These are phyloP conservation scores for Auriculariales sp. DNA, from an alignment of 768 basidiomycete species.

Conservation along the genomic window DNA sequence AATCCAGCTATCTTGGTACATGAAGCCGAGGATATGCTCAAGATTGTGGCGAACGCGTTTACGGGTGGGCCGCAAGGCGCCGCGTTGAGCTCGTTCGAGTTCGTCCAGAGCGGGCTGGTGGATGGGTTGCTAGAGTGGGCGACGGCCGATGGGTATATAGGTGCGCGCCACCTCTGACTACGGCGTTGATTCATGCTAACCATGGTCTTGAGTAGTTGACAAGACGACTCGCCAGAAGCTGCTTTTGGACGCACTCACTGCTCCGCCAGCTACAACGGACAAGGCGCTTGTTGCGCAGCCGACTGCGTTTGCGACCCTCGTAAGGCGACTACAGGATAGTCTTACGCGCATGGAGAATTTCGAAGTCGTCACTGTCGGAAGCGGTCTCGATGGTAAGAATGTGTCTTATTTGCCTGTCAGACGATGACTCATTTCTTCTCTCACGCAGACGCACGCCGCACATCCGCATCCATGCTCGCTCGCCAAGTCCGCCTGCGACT, in stretches of 20 bases:
- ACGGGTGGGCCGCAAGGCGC: conserved; percentile 38
- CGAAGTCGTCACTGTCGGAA: conserved; percentile 82
- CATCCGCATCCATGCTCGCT: conserved; percentile 81
- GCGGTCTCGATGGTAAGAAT: conserved; percentile 59
- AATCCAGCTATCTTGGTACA: not conserved
- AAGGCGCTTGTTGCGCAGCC: conserved; percentile 28
- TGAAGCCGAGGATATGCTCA: not conserved
- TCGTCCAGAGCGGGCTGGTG: conserved; percentile 86
- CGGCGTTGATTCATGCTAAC: not conserved
- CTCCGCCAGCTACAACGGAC: conserved; percentile 30
- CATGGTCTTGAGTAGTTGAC: conserved; percentile 51
- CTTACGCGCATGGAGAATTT: conserved; percentile 91
- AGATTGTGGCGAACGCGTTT: not conserved
- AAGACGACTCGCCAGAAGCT: conserved; percentile 57
- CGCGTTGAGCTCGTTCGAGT: conserved; percentile 87
- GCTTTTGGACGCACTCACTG: conserved; percentile 63
- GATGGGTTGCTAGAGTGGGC: conserved; percentile 76
- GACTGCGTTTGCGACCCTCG: conserved; percentile 52
- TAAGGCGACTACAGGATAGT: conserved; percentile 93
- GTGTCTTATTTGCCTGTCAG: not conserved
- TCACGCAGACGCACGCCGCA: conserved; percentile 67
- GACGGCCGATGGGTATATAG: conserved; percentile 50
- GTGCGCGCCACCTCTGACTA: conserved; percentile 10
- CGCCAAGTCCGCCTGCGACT: conserved; percentile 82
- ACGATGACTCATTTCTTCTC: not conserved